phyloP scores from a whole-genome alignment of 352 stramenopile species.

The Globisporangium okanoganense region DNA sequence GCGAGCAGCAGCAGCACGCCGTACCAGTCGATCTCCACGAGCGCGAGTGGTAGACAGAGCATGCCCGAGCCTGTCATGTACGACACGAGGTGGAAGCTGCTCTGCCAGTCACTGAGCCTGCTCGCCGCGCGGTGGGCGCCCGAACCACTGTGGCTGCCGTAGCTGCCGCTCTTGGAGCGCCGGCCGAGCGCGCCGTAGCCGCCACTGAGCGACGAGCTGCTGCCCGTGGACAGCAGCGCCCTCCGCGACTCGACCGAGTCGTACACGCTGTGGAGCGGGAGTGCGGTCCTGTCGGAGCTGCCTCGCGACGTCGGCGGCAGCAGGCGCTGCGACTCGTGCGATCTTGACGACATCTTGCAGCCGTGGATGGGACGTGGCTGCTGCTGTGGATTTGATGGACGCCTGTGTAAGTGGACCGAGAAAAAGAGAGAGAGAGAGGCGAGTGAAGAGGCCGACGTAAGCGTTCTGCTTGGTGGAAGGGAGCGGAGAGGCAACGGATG shows the following conservation, averaged over 20 bases:
- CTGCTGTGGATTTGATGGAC: neutral
- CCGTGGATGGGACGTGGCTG: neutral
- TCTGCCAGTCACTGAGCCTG: constrained; percentile 57
- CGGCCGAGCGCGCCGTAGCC: constrained; percentile 20
- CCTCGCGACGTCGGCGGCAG: neutral
- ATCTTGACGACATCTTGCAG: constrained; percentile 8
- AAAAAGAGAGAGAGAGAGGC: neutral
- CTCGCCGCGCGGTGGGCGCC: constrained; percentile 6
- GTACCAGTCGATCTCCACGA: constrained; percentile 81
- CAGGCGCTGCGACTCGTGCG: constrained; percentile 12
- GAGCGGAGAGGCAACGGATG: neutral
- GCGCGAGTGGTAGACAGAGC: constrained; percentile 62
- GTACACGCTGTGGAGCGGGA: constrained; percentile 13
- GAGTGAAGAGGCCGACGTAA: neutral
- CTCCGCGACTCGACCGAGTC: constrained; percentile 9
- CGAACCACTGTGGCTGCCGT: constrained; percentile 12
- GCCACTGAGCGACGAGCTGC: constrained; percentile 32
- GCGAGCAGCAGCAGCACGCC: constrained; percentile 52
- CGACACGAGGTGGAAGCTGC: constrained; percentile 63
- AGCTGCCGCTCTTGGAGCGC: constrained; percentile 21
- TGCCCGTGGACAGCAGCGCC: constrained; percentile 21
- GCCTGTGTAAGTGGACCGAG: neutral
- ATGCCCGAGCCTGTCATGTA: constrained; percentile 75
- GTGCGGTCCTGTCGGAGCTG: neutral
- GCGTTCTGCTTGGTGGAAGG: neutral